Base-by-base conservation (phyloP, 495 filamentous ascomycete species). In the Tuber calosporum region DNA sequence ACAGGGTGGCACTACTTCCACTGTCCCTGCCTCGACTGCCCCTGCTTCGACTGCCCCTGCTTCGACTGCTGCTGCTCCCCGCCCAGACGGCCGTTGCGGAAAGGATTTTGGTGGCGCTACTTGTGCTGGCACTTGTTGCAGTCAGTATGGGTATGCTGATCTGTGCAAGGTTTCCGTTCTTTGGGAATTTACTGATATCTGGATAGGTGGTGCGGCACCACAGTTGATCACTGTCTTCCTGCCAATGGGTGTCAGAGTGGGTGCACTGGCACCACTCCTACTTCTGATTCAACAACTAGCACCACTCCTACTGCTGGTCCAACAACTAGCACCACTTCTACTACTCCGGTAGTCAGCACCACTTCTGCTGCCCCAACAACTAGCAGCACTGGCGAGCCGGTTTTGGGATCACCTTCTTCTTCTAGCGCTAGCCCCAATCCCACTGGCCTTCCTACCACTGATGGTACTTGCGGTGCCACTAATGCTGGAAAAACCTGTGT, bases 401-500 rank as follows among this genome's bases (percentile, higher is more conserved):
- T 81, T 38, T 80, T 81, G 15, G 82, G 82, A 20, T 79, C 80
- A 67, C 73, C 72, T 26, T 67, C 72, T 30, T 78, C 79, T 4
- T 72, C 69, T 53, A 13, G 66, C 17, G 66, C 66, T 26, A 62
- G 34, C 26, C 53, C 53, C 13, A 62, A 62, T 34, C 69, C 77
- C 38, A 70, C 45, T 70, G 69, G 77, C 26, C 36, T 75, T 62
- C 80, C 82, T 68, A 82, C 81, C 41, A 74, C 69, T 20, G 79
- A 84, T 77, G 83, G 83, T n/a, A 74, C 74, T 26, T 84, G 83
- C 68, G 83, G 83, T 37, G 77, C 76, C 30, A 78, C 79, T 70
- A 82, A 82, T 62, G 76, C 66, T 11, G 81, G 73, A 3, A 78
- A 67, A 43, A 82, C 77, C 19, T 84, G 83, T 72, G 77, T 76